Evolutionary conservation across 2,329 filamentous ascomycete species (phyloP), one percentile per base, ranked within the genome.

Genomic region (Didymosphaeria variabile): DNA sequence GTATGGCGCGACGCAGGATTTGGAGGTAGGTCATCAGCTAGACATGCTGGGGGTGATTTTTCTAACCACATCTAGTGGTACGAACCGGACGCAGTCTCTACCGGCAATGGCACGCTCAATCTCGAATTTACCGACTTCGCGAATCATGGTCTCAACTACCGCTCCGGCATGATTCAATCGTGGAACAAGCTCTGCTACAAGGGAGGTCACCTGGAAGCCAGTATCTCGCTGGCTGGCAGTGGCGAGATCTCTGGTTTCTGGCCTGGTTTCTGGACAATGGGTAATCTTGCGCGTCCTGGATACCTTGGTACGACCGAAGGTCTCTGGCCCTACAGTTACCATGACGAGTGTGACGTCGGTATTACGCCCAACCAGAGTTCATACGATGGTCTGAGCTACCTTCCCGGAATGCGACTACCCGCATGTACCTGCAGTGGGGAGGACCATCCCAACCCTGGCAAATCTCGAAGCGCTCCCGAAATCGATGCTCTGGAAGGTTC

Each of bases 191-290:
- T 91, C 57, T 91, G 90, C 76, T 91, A 91, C 80, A 91, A 90
- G 62, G 88, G 89, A 34, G 90, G 90, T 3, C 85, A 89, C 51
- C 72, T 92, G 15, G 90, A 92, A 78, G 88, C 88, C 21, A 90
- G 87, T 70, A 87, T 91, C 55, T 91, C 89, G 4, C 80, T 92
- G 6, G 90, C 90, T 15, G 90, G 89, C 17, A 79, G 82, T 50
- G 90, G 89, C 49, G 87, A 91, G 64, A 84, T 87, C 15, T 83
- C 87, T 58, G 90, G 90, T 59, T 90, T 91, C 77, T 92, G 90
- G 90, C 90, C 90, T 45, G 90, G 90, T 76, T 90, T 91, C 76
- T 92, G 90, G 90, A 83, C 88, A 0, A 91, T 92, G 88, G 90
- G 90, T 5, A 92, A 92, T 70, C 82, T 92, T 23, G 90, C 87